Base-by-base conservation (phyloP, 495 filamentous ascomycete species). In the Choiromyces venosus region DNA sequence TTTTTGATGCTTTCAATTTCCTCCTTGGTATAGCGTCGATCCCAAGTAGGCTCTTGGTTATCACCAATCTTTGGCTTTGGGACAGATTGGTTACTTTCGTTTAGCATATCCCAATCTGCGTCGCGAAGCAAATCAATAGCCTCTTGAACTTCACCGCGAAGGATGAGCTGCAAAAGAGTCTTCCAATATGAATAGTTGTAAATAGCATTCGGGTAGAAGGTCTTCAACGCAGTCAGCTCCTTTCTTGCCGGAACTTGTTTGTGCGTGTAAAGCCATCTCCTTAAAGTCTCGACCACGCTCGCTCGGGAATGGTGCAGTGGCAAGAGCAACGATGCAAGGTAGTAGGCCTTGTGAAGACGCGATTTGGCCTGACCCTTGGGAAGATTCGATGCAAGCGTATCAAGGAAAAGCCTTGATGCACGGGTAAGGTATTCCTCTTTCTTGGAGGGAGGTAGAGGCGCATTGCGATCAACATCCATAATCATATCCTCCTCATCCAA, bases 111-210 rank as follows among this genome's bases (percentile, higher is more conserved):
- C 79, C 79, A 81, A 40, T 76, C 71, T 1, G 69, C 73, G 36
- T n/a, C 37, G 8, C 46, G 69, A 19, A 81, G 52, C 2, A 81
- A 46, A 8, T 73, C 76, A 5, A 74, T 37, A 12, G 61, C 79
- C 61, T 81, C 79, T 35, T 70, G 56, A 38, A 81, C 67, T 37
- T 81, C 79, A 3, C 79, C 79, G 25, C 79, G 79, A 40, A 81
- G 69, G 16, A 76, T 73, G 39, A 81, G 72, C 1, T 67, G 64
- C 37, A 65, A 39, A 35, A 81, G 70, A 21, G 67, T 73, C 38
- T 76, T 67, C 79, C 79, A 81, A 70, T 80, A 81, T 46, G 61
- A 38, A 6, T 69, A 66, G 9, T 44, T 42, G 21, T 71, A 70
- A 56, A 71, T 76, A 66, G 67, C 67, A 42, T 81, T 81, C 9